phyloP scores from a whole-genome alignment of 768 basidiomycete species.

The Lentinula sp. region DNA sequence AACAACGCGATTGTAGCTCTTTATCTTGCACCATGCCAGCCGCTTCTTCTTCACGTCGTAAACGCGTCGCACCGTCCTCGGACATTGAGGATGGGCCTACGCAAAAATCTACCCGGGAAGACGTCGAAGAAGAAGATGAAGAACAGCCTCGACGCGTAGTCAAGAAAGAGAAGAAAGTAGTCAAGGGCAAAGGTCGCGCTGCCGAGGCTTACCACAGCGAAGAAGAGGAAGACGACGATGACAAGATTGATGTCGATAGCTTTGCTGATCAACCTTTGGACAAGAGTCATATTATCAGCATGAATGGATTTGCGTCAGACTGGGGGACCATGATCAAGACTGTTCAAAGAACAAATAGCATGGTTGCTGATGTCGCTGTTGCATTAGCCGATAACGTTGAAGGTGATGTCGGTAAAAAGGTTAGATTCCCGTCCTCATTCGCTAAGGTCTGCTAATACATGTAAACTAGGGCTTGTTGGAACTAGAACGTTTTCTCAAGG shows the following conservation, averaged over 20 bases:
- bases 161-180: constrained; percentile 23
- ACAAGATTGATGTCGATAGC: constrained; percentile 52
- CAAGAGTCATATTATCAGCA: constrained; percentile 41
- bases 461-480: constrained; percentile 42
- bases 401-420: constrained; percentile 45
- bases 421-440: constrained; percentile 14
- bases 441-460: constrained; percentile 1
- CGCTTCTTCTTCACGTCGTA: constrained; percentile 33
- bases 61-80: constrained; percentile 32
- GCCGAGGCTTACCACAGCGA: constrained; percentile 17
- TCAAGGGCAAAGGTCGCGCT: constrained; percentile 15
- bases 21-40: constrained; percentile 25
- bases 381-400: constrained; percentile 61
- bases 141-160: constrained; percentile 25
- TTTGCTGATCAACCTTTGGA: constrained; percentile 65
- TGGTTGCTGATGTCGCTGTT: constrained; percentile 47
- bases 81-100: constrained; percentile 55
- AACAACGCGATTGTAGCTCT: too few species aligned
- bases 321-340: constrained; percentile 53
- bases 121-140: constrained; percentile 42
- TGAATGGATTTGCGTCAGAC: constrained; percentile 55
- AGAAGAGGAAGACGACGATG: constrained; percentile 41
- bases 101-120: constrained; percentile 30
- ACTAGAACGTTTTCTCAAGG: constrained; percentile 64
- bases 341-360: constrained; percentile 38